Evolutionary conservation across 371 early-diverging fungal species (phyloP), one percentile per base, ranked within the genome.

Genomic region (Mortierella sp.): DNA sequence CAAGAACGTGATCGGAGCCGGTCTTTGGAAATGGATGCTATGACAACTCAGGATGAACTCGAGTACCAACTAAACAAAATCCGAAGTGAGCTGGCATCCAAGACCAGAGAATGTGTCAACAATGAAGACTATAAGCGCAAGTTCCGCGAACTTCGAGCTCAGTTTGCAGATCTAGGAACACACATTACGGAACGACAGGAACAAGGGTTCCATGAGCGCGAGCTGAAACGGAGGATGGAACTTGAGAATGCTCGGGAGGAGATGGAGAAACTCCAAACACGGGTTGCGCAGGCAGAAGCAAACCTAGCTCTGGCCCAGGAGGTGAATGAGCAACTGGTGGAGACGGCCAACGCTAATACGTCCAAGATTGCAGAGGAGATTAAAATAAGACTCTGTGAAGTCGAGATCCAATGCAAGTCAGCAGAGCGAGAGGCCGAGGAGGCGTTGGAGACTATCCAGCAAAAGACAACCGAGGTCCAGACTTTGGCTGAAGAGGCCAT

Each of bases 311-410:
- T 79, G 30, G 80, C 80, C 0, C 70, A 79, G 29, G 80, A 79
- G 66, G 51, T 64, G 66, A 79, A 79, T 30, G 80, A 73, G 30
- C 74, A 79, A 28, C 50, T 70, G 5, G 48, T 73, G 46, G 67
- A 67, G 45, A 70, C 73, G 16, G 53, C 80, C 2, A 79, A 73
- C 23, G 70, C 66, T 7, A 60, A 47, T 21, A 79, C 70, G 1
- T 48, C 50, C 63, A 80, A 74, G 76, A 80, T 76, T 57, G 75
- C 76, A 4, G 75, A 80, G 14, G 70, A 75, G 63, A 75, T 80
- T 64, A 72, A 72, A 43, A 72, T 57, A 57, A 67, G 72, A 14
- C 59, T 80, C 37, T 51, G 62, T 50, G 81, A 80, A 19, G 71
- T 80, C 37, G 81, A 80, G 18, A 45, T 64, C 5, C 81, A 80